Conservation (phyloP, 345 rosid species). For the Bruguiera gymnorhiza region DNA sequence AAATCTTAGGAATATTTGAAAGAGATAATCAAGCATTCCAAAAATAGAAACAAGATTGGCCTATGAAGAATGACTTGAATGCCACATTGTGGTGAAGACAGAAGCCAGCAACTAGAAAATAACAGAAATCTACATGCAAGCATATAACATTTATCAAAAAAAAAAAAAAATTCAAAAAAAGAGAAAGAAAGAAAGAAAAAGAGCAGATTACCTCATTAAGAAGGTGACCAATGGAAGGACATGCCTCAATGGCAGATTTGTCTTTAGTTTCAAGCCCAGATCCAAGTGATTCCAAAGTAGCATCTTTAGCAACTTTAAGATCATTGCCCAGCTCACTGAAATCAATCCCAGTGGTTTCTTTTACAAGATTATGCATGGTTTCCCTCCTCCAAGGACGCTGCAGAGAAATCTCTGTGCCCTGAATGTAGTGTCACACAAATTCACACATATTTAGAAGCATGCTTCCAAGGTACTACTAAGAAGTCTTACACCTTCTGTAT, state of each 20-base stretch:
- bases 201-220: constrained; percentile 68
- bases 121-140: constrained; percentile 10
- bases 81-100: not conserved
- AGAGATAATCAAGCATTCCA: not conserved
- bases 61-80: not conserved
- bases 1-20: constrained; percentile 6
- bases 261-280: constrained; percentile 61
- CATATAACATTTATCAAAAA: not conserved
- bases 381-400: constrained; percentile 94
- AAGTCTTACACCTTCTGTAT: not conserved
- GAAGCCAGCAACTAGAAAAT: constrained; percentile 3
- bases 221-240: constrained; percentile 77
- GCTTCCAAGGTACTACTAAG: constrained; percentile 7
- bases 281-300: constrained; percentile 49
- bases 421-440: constrained; percentile 26
- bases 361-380: constrained; percentile 93
- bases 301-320: constrained; percentile 60
- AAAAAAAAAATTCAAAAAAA: too few relatives aligned
- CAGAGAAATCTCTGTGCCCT: constrained; percentile 77
- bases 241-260: constrained; percentile 61
- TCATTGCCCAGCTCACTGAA: constrained; percentile 54
- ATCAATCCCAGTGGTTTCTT: constrained; percentile 70
- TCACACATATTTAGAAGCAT: constrained; percentile 9
- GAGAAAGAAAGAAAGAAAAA: not conserved
- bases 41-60: constrained; percentile 2